Evolutionary conservation across 768 basidiomycete genomes (phyloP).

Genomic region (Pleurotus cornucopiae): DNA sequence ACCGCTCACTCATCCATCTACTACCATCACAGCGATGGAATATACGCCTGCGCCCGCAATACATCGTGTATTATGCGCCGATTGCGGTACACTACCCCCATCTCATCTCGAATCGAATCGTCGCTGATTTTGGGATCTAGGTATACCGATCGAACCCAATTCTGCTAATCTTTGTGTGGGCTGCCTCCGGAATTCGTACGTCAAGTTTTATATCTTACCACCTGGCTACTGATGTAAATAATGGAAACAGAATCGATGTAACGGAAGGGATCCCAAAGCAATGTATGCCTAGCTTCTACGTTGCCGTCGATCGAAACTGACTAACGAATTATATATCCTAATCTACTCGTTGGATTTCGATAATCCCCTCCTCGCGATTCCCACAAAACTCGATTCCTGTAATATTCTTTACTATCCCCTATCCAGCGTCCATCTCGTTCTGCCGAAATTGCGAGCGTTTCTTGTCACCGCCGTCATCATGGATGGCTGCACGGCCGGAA

Average conservation of each 20-base stretch:
- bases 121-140: constrained; percentile 28
- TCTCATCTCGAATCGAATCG: not conserved
- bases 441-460: constrained; percentile 97
- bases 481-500: constrained; percentile 85
- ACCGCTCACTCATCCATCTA: constrained; percentile 3
- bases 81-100: constrained; percentile 56
- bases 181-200: constrained; percentile 84
- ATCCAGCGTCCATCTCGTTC: constrained; percentile 79
- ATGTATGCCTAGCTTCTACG: constrained; percentile 37
- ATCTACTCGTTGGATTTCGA: not conserved
- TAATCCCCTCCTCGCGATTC: not conserved
- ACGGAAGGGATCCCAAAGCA: constrained; percentile 98
- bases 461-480: constrained; percentile 82
- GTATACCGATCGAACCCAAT: constrained; percentile 85
- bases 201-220: constrained; percentile 2
- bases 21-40: constrained; percentile 50
- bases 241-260: constrained; percentile 76
- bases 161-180: constrained; percentile 89
- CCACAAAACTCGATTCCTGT: no score
- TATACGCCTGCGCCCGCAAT: constrained; percentile 71
- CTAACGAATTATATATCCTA: not conserved
- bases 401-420: no score
- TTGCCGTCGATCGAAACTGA: no score
- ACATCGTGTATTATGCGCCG: constrained; percentile 83
- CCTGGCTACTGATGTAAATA: not conserved